Base-by-base conservation (phyloP, 495 filamentous ascomycete genomes). In the Aeminium ludgeri region DNA sequence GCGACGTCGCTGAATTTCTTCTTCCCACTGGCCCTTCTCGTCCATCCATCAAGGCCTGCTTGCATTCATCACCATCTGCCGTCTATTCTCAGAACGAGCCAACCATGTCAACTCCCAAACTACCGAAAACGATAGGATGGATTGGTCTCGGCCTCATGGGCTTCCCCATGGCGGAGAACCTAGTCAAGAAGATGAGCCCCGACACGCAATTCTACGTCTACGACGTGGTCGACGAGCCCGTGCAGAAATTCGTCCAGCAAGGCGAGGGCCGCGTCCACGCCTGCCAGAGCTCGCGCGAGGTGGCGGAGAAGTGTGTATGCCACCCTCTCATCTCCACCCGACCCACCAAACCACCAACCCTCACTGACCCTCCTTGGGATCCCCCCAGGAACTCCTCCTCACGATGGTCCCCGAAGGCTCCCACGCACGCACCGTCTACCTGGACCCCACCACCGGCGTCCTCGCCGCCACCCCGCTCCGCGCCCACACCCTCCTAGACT, bases 81-180 rank as follows among this genome's bases (percentile, higher is more conserved):
- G n/a, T 11, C 6, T 2, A 17, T n/a, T 32, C 8, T 27, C 33
- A 36, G 25, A 34, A 50, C 46, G 50, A 33, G n/a, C n/a, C n/a
- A n/a, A n/a, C n/a, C n/a, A n/a, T n/a, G n/a, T n/a, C n/a, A n/a
- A n/a, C 33, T 10, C 16, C 44, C 10, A 38, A 41, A 5, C n/a
- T 43, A 5, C 46, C 39, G 8, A 46, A 43, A 25, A 48, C 17
- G 2, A 40, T 68, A 28, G 65, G 66, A 20, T 68, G 66, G 50
- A 60, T 69, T 40, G 66, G 66, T 49, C 56, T 68, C 1, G 66
- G 65, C 4, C 49, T 53, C n/a, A 69, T 68, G 66, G 66, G 66
- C 7, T 55, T 51, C 27, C 62, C 57, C 23, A 69, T 69, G 63
- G 56, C 55, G 13, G 38, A 38, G 13, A 58, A 67, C 36, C 46